Base-by-base conservation (phyloP, 1,139 yeast genomes). In the Cylindricascospora bacillispora region DNA sequence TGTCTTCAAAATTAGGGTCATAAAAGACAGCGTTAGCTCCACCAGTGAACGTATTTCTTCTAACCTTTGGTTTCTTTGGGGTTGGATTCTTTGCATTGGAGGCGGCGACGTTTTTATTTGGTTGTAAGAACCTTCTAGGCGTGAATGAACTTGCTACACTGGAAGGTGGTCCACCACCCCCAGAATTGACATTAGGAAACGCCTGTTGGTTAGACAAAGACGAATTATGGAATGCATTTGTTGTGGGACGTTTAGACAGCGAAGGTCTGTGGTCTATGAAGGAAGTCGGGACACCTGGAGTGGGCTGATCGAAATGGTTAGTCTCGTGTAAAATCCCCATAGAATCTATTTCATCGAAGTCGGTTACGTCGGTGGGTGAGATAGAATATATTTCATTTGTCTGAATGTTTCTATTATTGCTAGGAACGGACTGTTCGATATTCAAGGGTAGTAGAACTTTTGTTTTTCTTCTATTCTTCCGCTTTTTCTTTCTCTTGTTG, bases 231-330 rank as follows among this genome's bases (percentile, higher is more conserved):
- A 16, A 15, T 18, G 25, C 24, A 15, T 14, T 19, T 27, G 29
- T 19, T 13, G 15, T 16, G 23, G 29, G 25, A 29, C 31, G 15
- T 18, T 26, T 27, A 25, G 29, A 26, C 28, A 25, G 4, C 1
- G 51, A 38, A 4, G 52, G 55, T 35, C 57, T 44, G 34, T 53
- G 58, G 30, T 52, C 58, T 14, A 52, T 46, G 23, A 44, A 52
- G 4, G 47, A 40, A 9, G 43, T 35, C 16, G 19, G 45, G 22
- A 44, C 47, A 6, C 29, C 30, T 33, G 20, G 35, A 27, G 22
- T 28, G 38, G 27, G 36, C 32, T 13, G 35, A 29, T 25, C 39
- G 29, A 33, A 35, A 9, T 33, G 27, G 15, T 34, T 36, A 4
- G 49, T 40, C 30, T 49, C 56, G 31, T 50, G 56, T 21, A 50